Conservation (phyloP, 2,329 filamentous ascomycete species). For the Cladosporium sp. region DNA sequence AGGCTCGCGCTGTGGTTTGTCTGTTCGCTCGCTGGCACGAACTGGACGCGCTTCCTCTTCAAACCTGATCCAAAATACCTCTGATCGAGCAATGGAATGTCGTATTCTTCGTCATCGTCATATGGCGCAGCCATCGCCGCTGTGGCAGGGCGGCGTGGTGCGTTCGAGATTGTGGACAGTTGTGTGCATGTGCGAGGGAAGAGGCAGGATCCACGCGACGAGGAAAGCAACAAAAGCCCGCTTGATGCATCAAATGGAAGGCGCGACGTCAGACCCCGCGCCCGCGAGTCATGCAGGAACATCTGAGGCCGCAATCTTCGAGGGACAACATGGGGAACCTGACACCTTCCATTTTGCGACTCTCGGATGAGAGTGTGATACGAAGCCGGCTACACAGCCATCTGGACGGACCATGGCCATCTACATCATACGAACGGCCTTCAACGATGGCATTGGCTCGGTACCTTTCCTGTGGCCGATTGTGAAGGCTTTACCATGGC, state of each 20-base stretch:
- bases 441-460: conserved; percentile 49
- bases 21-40: conserved; percentile 45
- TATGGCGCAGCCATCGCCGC: neutral
- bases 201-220: no score
- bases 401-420: conserved; percentile 55
- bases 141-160: neutral
- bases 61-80: conserved; percentile 58
- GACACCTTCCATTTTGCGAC: neutral
- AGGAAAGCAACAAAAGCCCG: no score
- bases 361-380: no score
- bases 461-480: conserved; percentile 32
- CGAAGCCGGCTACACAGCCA: neutral
- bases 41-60: conserved; percentile 54
- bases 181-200: no score
- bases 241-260: no score
- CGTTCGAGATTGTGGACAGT: no score
- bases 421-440: conserved; percentile 49
- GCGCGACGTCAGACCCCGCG: neutral
- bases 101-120: conserved; percentile 49
- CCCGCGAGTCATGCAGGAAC: neutral
- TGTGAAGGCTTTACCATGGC: conserved; percentile 47
- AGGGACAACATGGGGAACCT: neutral
- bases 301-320: neutral
- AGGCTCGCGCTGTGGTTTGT: conserved; percentile 11
- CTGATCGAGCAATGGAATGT: conserved; percentile 52